phyloP scores from a whole-genome alignment of 352 stramenopile genomes.

The Globisporangium carolinianum region DNA sequence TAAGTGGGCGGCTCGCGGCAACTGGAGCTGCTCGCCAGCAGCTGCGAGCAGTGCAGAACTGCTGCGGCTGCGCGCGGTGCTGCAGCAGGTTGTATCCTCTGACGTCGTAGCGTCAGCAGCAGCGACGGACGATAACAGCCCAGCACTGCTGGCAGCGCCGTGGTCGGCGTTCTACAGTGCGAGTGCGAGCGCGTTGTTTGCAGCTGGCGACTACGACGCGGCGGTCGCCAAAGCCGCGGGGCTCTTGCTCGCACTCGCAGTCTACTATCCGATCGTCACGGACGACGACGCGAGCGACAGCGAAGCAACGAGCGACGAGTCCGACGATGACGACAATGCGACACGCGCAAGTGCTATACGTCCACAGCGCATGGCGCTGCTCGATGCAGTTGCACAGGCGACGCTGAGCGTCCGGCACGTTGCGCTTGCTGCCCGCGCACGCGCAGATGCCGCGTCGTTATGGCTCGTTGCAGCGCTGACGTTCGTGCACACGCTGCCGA shows the following conservation, averaged over 20 bases:
- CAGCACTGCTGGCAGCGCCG: slow-evolving; percentile 12
- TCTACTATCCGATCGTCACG: slow-evolving; percentile 44
- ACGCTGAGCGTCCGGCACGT: slow-evolving; percentile 29
- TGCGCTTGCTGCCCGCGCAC: slow-evolving; percentile 34
- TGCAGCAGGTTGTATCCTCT: slow-evolving; percentile 36
- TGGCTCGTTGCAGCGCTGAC: slow-evolving; percentile 43
- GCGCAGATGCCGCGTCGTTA: slow-evolving; percentile 3
- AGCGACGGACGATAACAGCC: not conserved
- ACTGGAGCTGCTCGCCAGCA: slow-evolving; percentile 28
- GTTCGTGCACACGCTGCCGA: slow-evolving; percentile 31
- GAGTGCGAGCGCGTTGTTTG: slow-evolving; percentile 20
- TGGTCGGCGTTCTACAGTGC: slow-evolving; percentile 58
- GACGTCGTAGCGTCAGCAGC: slow-evolving; percentile 15
- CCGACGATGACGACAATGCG: slow-evolving; percentile 28
- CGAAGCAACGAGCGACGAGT: slow-evolving; percentile 22
- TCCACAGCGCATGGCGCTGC: slow-evolving; percentile 4
- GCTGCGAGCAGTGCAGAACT: slow-evolving; percentile 19
- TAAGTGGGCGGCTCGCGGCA: slow-evolving; percentile 14
- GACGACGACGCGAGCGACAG: slow-evolving; percentile 18
- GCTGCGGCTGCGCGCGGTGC: slow-evolving; percentile 25
- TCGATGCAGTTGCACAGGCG: slow-evolving; percentile 26
- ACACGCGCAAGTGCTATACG: not conserved
- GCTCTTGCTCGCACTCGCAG: slow-evolving; percentile 29
- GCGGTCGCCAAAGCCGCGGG: slow-evolving; percentile 52
- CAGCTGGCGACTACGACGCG: slow-evolving; percentile 23